phyloP scores from a whole-genome alignment of 106 monocot species.

The Dactylorhiza incarnata region DNA sequence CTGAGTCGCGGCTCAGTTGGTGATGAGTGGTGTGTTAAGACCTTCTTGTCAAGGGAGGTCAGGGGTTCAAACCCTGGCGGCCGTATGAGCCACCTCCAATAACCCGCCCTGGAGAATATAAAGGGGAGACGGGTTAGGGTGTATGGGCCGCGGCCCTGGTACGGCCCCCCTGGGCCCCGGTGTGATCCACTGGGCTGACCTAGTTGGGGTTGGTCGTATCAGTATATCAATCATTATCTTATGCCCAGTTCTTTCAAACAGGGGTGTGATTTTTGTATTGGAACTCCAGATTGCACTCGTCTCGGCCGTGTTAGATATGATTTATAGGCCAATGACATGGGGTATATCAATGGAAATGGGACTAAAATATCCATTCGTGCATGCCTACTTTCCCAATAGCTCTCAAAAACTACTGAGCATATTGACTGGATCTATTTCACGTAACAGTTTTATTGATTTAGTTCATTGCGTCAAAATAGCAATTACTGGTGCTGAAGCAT shows the following conservation, averaged over 20 bases:
- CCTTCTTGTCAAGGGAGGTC: too few species aligned
- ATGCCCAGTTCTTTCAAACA: conserved; percentile 17
- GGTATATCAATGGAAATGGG: conserved; percentile 54
- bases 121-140: too few species aligned
- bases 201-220: too few species aligned
- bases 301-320: conserved; percentile 50
- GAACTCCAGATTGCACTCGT: conserved; percentile 56
- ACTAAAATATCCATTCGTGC: conserved; percentile 38
- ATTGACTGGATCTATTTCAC: conserved; percentile 49
- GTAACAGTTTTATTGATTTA: conserved; percentile 40
- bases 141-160: too few species aligned
- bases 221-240: neutral
- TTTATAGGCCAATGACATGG: conserved; percentile 79
- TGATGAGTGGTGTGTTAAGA: too few species aligned
- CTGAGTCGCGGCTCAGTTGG: too few species aligned
- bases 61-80: too few species aligned
- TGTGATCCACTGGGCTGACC: too few species aligned
- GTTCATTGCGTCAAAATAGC: conserved; percentile 30
- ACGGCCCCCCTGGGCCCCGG: too few species aligned
- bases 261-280: conserved; percentile 49
- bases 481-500: conserved; percentile 6
- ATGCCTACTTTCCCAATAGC: conserved; percentile 56
- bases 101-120: too few species aligned
- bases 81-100: too few species aligned
- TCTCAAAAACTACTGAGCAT: conserved; percentile 34